Percentiles rank a stretch among this genome's conserved stretches.
These are phyloP conservation scores for Globisporangium nunn DNA, from an alignment of 352 stramenopile species.

Conservation along the genomic window DNA sequence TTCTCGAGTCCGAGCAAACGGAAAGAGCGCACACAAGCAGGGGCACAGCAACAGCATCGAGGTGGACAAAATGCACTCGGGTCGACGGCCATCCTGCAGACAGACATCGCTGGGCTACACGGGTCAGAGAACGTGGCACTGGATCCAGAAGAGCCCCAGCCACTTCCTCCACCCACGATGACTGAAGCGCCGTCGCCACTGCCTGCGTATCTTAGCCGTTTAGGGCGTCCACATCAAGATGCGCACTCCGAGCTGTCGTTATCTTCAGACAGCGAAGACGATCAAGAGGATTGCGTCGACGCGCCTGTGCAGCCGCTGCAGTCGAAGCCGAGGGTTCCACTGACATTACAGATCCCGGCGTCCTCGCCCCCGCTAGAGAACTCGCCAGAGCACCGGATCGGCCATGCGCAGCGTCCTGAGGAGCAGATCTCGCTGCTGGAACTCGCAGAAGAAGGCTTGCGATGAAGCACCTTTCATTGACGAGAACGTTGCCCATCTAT, in stretches of 20 bases:
- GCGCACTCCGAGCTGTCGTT: conserved; percentile 16
- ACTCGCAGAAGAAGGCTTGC: conserved; percentile 23
- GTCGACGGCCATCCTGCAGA: not conserved
- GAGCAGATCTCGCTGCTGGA: conserved; percentile 46
- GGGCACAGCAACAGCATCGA: not conserved
- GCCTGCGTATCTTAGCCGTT: conserved; percentile 26
- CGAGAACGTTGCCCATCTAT: not conserved
- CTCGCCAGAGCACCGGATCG: conserved; percentile 9
- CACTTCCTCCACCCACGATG: conserved; percentile 40
- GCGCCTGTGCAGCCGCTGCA: not conserved
- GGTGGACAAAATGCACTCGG: not conserved
- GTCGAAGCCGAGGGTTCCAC: not conserved
- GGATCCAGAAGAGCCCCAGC: conserved; percentile 31
- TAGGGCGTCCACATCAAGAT: conserved; percentile 7
- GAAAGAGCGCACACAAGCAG: not conserved
- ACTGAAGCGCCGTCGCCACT: conserved; percentile 24
- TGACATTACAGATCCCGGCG: not conserved
- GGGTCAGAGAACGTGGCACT: not conserved
- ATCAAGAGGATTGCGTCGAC: not conserved
- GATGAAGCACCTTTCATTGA: not conserved
- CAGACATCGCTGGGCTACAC: not conserved
- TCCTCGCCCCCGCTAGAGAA: conserved; percentile 1
- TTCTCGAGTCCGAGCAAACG: conserved; percentile 9
- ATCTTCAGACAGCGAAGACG: conserved; percentile 18
- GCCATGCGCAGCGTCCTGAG: conserved; percentile 8